Percentiles rank a stretch among this genome's conserved stretches.
Evolutionary conservation across 352 stramenopile genomes (phyloP).

Genomic region (Pythium biforme): DNA sequence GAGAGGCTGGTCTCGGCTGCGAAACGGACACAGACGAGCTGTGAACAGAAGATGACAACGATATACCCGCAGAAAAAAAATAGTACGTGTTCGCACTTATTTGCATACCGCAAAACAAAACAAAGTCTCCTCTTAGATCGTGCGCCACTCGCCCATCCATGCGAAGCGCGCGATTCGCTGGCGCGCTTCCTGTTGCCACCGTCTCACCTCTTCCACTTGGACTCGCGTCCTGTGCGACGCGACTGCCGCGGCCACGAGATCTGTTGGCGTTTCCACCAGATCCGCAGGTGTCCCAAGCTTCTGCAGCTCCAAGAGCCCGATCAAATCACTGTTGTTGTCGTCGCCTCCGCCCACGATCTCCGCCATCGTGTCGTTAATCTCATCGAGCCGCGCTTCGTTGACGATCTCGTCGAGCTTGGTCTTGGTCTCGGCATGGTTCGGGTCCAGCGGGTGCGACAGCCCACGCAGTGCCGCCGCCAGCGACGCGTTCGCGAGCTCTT

Average conservation of each 20-base stretch:
- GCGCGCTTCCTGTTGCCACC: slow-evolving; percentile 53
- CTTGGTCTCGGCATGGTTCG: slow-evolving; percentile 39
- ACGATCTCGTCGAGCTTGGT: slow-evolving; percentile 54
- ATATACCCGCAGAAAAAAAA: slow-evolving; percentile 15
- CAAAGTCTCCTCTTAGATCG: slow-evolving; percentile 36
- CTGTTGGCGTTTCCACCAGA: slow-evolving; percentile 60
- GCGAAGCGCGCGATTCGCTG: slow-evolving; percentile 36
- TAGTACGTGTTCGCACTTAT: slow-evolving; percentile 14
- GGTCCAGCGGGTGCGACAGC: slow-evolving; percentile 28
- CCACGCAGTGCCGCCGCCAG: slow-evolving; percentile 3
- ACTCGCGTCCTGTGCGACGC: slow-evolving; percentile 9
- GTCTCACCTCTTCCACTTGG: slow-evolving; percentile 35
- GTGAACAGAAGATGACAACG: slow-evolving; percentile 11
- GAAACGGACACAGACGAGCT: background rate
- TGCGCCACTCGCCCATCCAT: slow-evolving; percentile 84
- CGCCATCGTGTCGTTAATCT: slow-evolving; percentile 78
- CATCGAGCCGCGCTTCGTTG: slow-evolving; percentile 69
- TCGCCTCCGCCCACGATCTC: slow-evolving; percentile 60
- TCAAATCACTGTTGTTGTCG: slow-evolving; percentile 32
- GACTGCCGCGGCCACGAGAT: slow-evolving; percentile 61
- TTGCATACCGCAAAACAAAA: slow-evolving; percentile 11
- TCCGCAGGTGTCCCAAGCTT: slow-evolving; percentile 84
- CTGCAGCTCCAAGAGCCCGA: slow-evolving; percentile 60
- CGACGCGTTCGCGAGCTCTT: slow-evolving; percentile 49
- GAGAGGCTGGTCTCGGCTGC: slow-evolving; percentile 11